A percentile compares a stretch with the other conserved stretches of the same genome.
phyloP scores from a whole-genome alignment of 805 yeast species.

The Maudiozyma serrabonitensis region DNA sequence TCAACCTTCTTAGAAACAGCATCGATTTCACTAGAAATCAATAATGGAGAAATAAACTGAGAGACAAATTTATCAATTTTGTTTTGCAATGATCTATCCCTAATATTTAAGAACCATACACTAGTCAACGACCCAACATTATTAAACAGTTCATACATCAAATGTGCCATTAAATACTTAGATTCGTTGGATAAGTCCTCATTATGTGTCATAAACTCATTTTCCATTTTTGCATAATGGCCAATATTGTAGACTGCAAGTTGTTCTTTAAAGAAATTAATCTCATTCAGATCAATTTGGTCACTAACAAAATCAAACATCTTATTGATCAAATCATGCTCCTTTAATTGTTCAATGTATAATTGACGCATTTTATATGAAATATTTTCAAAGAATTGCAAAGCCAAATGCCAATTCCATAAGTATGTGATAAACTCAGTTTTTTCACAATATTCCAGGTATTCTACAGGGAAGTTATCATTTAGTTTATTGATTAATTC shows the following conservation, averaged over 20 bases:
- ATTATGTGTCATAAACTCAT: conserved; percentile 16
- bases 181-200: conserved; percentile 24
- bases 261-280: conserved; percentile 18
- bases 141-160: conserved; percentile 20
- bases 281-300: conserved; percentile 36
- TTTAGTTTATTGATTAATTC: conserved; percentile 31
- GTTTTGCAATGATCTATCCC: conserved; percentile 55
- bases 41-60: conserved; percentile 50
- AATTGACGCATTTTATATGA: conserved; percentile 54
- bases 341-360: conserved; percentile 50
- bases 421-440: conserved; percentile 35
- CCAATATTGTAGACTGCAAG: conserved; percentile 5
- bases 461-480: conserved; percentile 27
- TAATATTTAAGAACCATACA: conserved; percentile 60
- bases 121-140: conserved; percentile 26
- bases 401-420: conserved; percentile 61
- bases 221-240: not conserved
- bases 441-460: conserved; percentile 33
- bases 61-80: conserved; percentile 55
- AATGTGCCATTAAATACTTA: conserved; percentile 19
- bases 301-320: conserved; percentile 48
- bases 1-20: conserved; percentile 38
- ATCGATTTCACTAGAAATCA: conserved; percentile 49
- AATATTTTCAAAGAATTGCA: conserved; percentile 52
- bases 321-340: conserved; percentile 35